Base-by-base conservation (phyloP, 306 rosid species). In the Neltuma alba region DNA sequence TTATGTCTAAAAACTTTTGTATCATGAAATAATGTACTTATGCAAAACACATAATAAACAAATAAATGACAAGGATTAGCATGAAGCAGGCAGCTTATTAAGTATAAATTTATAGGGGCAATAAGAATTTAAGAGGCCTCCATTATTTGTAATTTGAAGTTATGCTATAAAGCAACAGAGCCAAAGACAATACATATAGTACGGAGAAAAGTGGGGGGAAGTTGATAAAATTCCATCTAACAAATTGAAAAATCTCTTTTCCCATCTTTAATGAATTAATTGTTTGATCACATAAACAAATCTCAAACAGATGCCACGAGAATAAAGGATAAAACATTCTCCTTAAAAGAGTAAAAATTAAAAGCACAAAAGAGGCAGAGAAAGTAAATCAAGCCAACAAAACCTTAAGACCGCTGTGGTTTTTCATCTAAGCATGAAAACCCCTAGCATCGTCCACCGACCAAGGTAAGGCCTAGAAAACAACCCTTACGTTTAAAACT, bases 341-440 rank as follows among this genome's bases (percentile, higher is more conserved):
- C 33, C 72, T 67, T 42, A 41, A 41, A 38, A 68, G 12, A 68
- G 54, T 33, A 23, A 12, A 68, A 68, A 1, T 21, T 18, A 13
- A 12, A 41, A 15, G 58, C 52, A 23, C 36, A 36, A 13, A 21
- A 40, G 27, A n/a, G 38, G 37, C 20, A 60, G 37, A 60, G 41
- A 3, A 18, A 69, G 37, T 11, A 54, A 37, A 38, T 36, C 57
- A 58, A 65, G n/a, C 54, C 5, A 75, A 36, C 9, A 61, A 61
- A 37, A 42, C 36, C 58, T 66, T 61, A 4, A n/a, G 65, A 73
- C 31, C 31, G 3, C 45, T 44, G 31, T 38, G 79, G 10, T 30
- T 68, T 68, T 68, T 42, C 40, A 75, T 57, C 50, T 40, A 75
- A 60, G 42, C 28, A 75, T 2, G n/a, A 42, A 75, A 60, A 13